Conservation (phyloP, 441 rosid species). For the Populus trichocarpa region DNA sequence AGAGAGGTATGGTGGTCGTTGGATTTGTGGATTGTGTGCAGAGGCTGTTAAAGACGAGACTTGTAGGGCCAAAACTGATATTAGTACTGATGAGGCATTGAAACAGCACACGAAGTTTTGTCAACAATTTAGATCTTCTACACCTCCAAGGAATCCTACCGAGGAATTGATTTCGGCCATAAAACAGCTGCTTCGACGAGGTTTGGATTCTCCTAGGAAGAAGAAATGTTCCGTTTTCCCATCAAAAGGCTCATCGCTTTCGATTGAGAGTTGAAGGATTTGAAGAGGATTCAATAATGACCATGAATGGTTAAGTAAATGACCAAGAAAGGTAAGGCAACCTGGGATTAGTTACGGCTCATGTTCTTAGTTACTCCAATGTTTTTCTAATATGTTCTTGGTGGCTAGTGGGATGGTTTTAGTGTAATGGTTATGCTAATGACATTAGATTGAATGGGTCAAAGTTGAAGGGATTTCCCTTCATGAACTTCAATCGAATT, state of each 20-base stretch:
- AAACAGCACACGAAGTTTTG: slow-evolving; percentile 39
- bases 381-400: background rate
- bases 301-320: background rate
- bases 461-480: too few relatives aligned
- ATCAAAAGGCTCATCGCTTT: background rate
- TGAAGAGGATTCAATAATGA: background rate
- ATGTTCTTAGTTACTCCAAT: background rate
- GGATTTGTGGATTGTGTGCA: slow-evolving; percentile 51
- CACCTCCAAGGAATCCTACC: slow-evolving; percentile 35
- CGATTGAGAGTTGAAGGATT: background rate
- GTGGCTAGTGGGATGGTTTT: background rate
- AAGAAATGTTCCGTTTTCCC: slow-evolving; percentile 19
- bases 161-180: slow-evolving; percentile 41
- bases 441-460: too few relatives aligned
- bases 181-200: slow-evolving; percentile 34
- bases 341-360: background rate
- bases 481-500: too few relatives aligned
- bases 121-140: slow-evolving; percentile 37
- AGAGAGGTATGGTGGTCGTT: slow-evolving; percentile 35
- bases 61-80: slow-evolving; percentile 15
- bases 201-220: slow-evolving; percentile 38
- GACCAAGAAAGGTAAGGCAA: background rate
- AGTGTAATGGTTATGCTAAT: background rate
- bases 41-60: slow-evolving; percentile 47
- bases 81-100: slow-evolving; percentile 37